Base-by-base conservation (phyloP, 352 stramenopile species). In the Thalassiosira hispida region DNA sequence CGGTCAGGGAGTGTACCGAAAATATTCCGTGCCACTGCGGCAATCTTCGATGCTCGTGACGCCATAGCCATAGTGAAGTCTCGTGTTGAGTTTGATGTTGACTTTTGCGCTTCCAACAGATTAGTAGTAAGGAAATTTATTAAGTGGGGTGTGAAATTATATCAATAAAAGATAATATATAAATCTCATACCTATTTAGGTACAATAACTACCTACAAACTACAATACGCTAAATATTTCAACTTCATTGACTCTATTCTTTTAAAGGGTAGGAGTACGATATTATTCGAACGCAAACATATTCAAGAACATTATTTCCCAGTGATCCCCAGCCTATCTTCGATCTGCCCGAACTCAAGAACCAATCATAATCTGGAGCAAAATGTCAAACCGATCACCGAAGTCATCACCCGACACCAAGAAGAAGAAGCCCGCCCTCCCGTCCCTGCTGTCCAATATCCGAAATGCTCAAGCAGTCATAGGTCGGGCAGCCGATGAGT, bases 1-100 rank as follows among this genome's bases (percentile, higher is more conserved):
- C 86, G 67, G 27, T 88, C 81, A 0, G 85, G 85, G 22, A 89
- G 47, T 35, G 85, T 79, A 18, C 83, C 85, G 82, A 93, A 91
- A 59, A 93, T 85, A 64, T 93, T 73, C 61, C 56, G 60, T 35
- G 75, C 67, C 29, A 78, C 75, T 44, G 60, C 75, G 6, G 75
- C 75, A 33, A 83, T 83, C 71, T 72, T 56, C 42, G 66, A 52
- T 59, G 75, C 75, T 74, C 67, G 47, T 59, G 75, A 83, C 12
- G 75, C 60, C 75, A 83, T 83, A 20, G 53, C 69, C 22, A 18
- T 73, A 20, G 5, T 60, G 40, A 7, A 16, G 16, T 47, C 16
- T 16, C 8, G 25, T 47, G 20, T 63, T 18, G 20, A 6, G 2
- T 59, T 12, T 59, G 23, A n/a, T 14, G 14, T 12, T 59, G 23